Evolutionary conservation across 2,329 filamentous ascomycete genomes (phyloP).

Genomic region (Colletotrichum shisoi): DNA sequence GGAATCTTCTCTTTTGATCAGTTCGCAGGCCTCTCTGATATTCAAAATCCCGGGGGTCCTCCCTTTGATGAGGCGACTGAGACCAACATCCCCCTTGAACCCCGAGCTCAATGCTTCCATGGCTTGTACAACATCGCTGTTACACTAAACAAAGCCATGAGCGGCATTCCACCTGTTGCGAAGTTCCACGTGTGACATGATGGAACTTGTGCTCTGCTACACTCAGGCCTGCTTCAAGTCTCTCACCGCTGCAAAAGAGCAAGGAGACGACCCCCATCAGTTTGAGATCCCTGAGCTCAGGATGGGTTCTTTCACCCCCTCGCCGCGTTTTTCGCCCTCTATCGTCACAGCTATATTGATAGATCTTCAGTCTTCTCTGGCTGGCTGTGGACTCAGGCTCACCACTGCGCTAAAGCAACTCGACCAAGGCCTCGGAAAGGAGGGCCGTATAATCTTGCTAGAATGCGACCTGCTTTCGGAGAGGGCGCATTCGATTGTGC

Average conservation of each 20-base stretch:
- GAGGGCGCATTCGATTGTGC: constrained; percentile 40
- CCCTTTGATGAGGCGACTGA: not conserved
- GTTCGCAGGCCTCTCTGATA: not conserved
- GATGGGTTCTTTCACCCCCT: constrained; percentile 52
- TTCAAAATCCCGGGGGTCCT: not conserved
- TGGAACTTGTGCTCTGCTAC: constrained; percentile 48
- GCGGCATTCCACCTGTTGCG: constrained; percentile 15
- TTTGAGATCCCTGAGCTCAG: constrained; percentile 53
- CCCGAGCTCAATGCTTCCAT: constrained; percentile 18
- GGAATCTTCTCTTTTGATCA: constrained; percentile 27
- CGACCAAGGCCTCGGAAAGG: constrained; percentile 13
- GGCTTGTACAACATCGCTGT: constrained; percentile 11
- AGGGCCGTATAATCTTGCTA: constrained; percentile 41
- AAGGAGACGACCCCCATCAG: constrained; percentile 44
- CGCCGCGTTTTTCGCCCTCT: constrained; percentile 46
- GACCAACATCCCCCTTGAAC: not conserved
- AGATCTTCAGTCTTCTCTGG: constrained; percentile 45
- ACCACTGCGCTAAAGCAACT: not conserved
- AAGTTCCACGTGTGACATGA: constrained; percentile 45
- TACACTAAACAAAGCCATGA: constrained; percentile 18
- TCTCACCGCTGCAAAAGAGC: constrained; percentile 41
- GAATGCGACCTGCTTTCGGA: constrained; percentile 45
- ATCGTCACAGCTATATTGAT: constrained; percentile 48
- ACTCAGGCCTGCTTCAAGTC: constrained; percentile 47
- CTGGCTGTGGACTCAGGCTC: constrained; percentile 2